phyloP scores from a whole-genome alignment of 441 rosid species.

The Croton setiger region DNA sequence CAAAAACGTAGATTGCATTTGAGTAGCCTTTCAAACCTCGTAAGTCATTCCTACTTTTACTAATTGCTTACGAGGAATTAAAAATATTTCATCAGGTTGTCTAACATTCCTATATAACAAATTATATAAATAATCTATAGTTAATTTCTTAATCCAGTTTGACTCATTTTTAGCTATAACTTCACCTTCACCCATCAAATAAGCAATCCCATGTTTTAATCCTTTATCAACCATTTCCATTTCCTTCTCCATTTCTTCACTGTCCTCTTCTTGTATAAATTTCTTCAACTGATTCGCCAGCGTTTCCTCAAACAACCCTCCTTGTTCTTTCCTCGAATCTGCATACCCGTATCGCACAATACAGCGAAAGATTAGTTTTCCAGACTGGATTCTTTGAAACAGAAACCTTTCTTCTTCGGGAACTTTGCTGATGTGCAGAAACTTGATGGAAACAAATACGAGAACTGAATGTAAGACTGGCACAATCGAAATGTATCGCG shows the following conservation, averaged over 20 bases:
- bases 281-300: conserved; percentile 17
- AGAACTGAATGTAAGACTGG: conserved; percentile 23
- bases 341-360: conserved; percentile 21
- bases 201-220: conserved; percentile 13
- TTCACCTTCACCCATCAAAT: conserved; percentile 24
- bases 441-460: conserved; percentile 25
- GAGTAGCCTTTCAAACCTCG: too few relatives aligned
- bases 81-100: conserved; percentile 21
- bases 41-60: conserved; percentile 29
- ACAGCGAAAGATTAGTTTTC: conserved; percentile 16
- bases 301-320: conserved; percentile 1
- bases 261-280: conserved; percentile 3
- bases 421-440: conserved; percentile 5
- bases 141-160: conserved; percentile 8
- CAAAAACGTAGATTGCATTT: too few relatives aligned
- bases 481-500: conserved; percentile 22
- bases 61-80: conserved; percentile 18
- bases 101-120: conserved; percentile 22
- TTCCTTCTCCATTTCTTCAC: conserved; percentile 2
- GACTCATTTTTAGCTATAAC: conserved; percentile 19
- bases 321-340: conserved; percentile 14
- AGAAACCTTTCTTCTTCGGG: conserved; percentile 17
- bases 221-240: conserved; percentile 14
- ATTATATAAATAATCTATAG: conserved; percentile 16
- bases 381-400: conserved; percentile 21